phyloP scores from a whole-genome alignment of 176 grass and related monocot species.

The Microstegium vimineum region DNA sequence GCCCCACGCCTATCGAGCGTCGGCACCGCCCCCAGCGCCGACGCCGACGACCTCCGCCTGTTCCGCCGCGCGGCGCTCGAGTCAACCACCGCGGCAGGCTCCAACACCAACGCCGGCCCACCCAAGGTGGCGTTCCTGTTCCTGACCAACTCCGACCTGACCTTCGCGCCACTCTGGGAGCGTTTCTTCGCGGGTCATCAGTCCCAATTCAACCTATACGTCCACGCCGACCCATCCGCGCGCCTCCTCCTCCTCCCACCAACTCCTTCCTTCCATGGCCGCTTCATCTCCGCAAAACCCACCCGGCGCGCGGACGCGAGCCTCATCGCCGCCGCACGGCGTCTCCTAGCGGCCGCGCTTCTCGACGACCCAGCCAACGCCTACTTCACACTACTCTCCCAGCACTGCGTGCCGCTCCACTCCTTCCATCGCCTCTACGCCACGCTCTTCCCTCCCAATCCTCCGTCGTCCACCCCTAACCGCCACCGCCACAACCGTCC shows the following conservation, averaged over 20 bases:
- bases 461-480: no score
- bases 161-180: constrained; percentile 83
- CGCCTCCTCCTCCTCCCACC: constrained; percentile 16
- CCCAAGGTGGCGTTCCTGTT: constrained; percentile 92
- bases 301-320: constrained; percentile 66
- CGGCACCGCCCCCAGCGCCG: no score
- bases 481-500: no score
- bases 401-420: constrained; percentile 72
- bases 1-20: constrained; percentile 32
- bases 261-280: constrained; percentile 44
- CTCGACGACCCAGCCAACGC: constrained; percentile 71
- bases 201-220: constrained; percentile 46
- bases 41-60: constrained; percentile 59
- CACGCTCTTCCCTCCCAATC: constrained; percentile 32
- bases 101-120: not conserved
- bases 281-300: constrained; percentile 58
- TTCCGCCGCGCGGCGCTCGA: constrained; percentile 54
- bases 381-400: constrained; percentile 77
- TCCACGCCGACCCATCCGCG: constrained; percentile 64
- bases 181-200: constrained; percentile 63
- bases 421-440: constrained; percentile 60
- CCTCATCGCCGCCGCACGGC: constrained; percentile 68
- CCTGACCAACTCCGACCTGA: constrained; percentile 75
- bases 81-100: not conserved
- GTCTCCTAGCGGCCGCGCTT: constrained; percentile 60